A percentile compares a stretch with the other conserved stretches of the same genome.
Evolutionary conservation across 2,329 filamentous ascomycete species (phyloP).

Genomic region (Hypoxylon sp.): DNA sequence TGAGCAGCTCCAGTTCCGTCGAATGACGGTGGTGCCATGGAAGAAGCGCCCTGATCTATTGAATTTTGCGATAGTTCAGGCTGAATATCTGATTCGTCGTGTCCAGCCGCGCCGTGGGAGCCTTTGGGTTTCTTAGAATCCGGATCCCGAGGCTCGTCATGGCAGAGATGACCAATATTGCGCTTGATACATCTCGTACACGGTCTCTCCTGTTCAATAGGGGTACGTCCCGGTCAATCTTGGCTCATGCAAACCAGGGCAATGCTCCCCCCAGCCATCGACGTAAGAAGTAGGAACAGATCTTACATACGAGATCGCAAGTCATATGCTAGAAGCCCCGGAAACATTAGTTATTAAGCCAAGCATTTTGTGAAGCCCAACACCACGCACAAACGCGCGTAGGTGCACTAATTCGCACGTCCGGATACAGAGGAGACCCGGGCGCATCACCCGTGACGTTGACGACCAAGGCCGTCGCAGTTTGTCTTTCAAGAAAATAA

Average conservation of each 20-base stretch:
- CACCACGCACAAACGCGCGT: conserved; percentile 35
- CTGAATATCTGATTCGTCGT: conserved; percentile 71
- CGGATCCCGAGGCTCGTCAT: conserved; percentile 93
- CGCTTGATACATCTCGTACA: conserved; percentile 98
- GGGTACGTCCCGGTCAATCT: conserved; percentile 53
- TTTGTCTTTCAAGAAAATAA: background rate
- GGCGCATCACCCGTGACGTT: conserved; percentile 43
- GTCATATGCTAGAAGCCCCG: conserved; percentile 81
- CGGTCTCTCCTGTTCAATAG: conserved; percentile 80
- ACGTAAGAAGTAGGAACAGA: conserved; percentile 50
- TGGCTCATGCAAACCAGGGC: conserved; percentile 48
- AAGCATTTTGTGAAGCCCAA: conserved; percentile 48
- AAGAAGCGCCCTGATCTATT: conserved; percentile 65
- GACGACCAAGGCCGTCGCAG: conserved; percentile 39
- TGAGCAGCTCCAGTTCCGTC: conserved; percentile 55
- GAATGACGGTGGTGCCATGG: conserved; percentile 67
- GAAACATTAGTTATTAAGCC: conserved; percentile 60
- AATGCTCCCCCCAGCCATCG: conserved; percentile 47
- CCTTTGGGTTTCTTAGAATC: conserved; percentile 83
- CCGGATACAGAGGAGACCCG: conserved; percentile 34
- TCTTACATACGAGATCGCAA: conserved; percentile 83
- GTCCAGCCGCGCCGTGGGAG: conserved; percentile 66
- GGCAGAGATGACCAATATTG: conserved; percentile 97
- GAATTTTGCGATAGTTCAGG: conserved; percentile 67
- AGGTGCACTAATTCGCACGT: conserved; percentile 27